Evolutionary conservation across 257 asterid genomes (phyloP).

Genomic region (Eucommia ulmoides): DNA sequence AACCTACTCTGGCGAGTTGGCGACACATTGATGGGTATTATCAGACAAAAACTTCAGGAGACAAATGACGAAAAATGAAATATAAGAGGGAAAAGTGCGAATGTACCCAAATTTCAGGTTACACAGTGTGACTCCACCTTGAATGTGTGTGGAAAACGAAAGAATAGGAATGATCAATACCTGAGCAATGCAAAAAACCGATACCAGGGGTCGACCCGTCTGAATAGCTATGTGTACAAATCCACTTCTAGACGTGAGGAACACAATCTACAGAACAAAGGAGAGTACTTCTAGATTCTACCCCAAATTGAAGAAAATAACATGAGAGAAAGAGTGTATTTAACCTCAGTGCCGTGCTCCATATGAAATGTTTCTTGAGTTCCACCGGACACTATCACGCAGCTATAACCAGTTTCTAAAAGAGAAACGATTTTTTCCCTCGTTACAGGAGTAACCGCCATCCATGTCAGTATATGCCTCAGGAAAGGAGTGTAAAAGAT

Average conservation of each 20-base stretch:
- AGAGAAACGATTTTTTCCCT: slow-evolving; percentile 55
- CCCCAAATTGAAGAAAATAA: neutral
- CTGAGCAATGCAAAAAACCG: slow-evolving; percentile 97
- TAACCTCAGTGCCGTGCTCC: slow-evolving; percentile 88
- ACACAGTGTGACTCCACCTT: too few relatives aligned
- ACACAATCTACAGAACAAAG: slow-evolving; percentile 44
- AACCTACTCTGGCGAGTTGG: too few relatives aligned
- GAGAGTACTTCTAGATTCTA: slow-evolving; percentile 8
- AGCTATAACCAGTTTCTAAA: slow-evolving; percentile 71
- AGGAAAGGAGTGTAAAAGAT: slow-evolving; percentile 19
- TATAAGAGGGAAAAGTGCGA: too few relatives aligned
- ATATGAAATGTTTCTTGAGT: slow-evolving; percentile 68
- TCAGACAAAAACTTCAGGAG: too few relatives aligned
- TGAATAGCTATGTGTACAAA: slow-evolving; percentile 83
- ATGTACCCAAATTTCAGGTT: too few relatives aligned
- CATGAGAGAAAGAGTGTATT: neutral
- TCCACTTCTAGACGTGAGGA: slow-evolving; percentile 56
- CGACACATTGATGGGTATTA: too few relatives aligned
- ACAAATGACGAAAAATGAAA: too few relatives aligned
- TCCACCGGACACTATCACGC: slow-evolving; percentile 92
- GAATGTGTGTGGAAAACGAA: too few relatives aligned
- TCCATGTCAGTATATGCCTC: slow-evolving; percentile 97
- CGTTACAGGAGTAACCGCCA: slow-evolving; percentile 75
- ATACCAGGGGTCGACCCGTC: slow-evolving; percentile 85
- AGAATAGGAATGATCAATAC: slow-evolving; percentile 14